Conservation (phyloP, 1,284 basidiomycete species). For the Puccinia horiana region DNA sequence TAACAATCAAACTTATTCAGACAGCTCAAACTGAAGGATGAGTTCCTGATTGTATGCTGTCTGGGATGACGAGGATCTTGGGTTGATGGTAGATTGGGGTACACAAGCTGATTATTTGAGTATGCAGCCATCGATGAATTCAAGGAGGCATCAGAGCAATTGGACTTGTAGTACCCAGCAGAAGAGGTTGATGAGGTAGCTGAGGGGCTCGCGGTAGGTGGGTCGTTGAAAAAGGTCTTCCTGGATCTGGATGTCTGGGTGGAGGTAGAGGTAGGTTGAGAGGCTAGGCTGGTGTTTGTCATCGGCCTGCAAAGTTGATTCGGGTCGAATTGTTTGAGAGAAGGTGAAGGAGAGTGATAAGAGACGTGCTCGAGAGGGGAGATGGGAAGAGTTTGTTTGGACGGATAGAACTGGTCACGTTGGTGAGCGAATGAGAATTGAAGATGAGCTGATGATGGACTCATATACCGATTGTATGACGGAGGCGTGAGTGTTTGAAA, state of each 20-base stretch:
- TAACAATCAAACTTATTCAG: constrained; percentile 6
- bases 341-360: not conserved
- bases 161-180: constrained; percentile 25
- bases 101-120: not conserved
- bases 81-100: not conserved
- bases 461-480: not conserved
- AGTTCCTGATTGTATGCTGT: not conserved
- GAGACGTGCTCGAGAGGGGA: not conserved
- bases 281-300: constrained; percentile 29
- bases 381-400: not conserved
- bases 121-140: not conserved
- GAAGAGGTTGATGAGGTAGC: constrained; percentile 28
- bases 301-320: not conserved
- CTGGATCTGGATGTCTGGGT: constrained; percentile 22
- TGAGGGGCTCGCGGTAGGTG: not conserved
- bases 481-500: not conserved
- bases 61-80: not conserved
- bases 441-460: not conserved
- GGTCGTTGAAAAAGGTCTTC: not conserved
- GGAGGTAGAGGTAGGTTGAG: constrained; percentile 26
- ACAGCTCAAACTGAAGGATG: constrained; percentile 20
- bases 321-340: not conserved
- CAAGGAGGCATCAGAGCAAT: constrained; percentile 16
- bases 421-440: not conserved
- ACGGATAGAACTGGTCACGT: not conserved